Evolutionary conservation across 2,329 filamentous ascomycete genomes (phyloP).

Genomic region (Colletotrichum orchidophilum): DNA sequence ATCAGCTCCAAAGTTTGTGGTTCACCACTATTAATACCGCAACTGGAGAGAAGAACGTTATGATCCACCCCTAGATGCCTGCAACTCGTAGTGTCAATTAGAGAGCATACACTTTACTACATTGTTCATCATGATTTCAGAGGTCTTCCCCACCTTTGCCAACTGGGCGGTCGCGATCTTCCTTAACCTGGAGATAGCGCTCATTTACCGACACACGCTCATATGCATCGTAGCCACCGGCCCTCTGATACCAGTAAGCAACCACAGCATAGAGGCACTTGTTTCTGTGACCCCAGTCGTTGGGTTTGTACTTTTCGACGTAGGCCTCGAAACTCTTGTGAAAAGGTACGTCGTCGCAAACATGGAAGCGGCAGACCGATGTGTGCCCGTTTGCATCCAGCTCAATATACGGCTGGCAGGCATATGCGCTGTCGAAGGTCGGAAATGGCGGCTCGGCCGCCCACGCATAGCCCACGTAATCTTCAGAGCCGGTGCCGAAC

Average conservation of each 20-base stretch:
- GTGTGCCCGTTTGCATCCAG: constrained; percentile 29
- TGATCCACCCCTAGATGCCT: background rate
- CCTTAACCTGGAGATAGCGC: constrained; percentile 1
- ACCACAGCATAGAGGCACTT: constrained; percentile 22
- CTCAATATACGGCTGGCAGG: constrained; percentile 23
- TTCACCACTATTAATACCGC: background rate
- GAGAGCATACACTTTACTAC: background rate
- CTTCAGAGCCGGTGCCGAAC: constrained; percentile 26
- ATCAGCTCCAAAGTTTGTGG: background rate
- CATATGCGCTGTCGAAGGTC: constrained; percentile 24
- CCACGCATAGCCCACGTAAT: constrained; percentile 30
- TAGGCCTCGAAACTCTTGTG: constrained; percentile 26
- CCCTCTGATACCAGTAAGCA: constrained; percentile 28
- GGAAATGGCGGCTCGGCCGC: constrained; percentile 29
- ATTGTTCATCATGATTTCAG: background rate
- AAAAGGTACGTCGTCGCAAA: constrained; percentile 27
- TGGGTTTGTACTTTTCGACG: constrained; percentile 30
- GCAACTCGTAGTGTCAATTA: background rate
- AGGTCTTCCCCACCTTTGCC: background rate
- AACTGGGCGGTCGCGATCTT: background rate
- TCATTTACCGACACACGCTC: constrained; percentile 3
- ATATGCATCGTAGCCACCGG: constrained; percentile 12
- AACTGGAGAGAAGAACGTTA: background rate
- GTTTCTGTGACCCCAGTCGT: constrained; percentile 19
- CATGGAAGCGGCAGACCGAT: constrained; percentile 28